Evolutionary conservation across 2,329 filamentous ascomycete species (phyloP).

Genomic region (Cladosporium halotolerans): DNA sequence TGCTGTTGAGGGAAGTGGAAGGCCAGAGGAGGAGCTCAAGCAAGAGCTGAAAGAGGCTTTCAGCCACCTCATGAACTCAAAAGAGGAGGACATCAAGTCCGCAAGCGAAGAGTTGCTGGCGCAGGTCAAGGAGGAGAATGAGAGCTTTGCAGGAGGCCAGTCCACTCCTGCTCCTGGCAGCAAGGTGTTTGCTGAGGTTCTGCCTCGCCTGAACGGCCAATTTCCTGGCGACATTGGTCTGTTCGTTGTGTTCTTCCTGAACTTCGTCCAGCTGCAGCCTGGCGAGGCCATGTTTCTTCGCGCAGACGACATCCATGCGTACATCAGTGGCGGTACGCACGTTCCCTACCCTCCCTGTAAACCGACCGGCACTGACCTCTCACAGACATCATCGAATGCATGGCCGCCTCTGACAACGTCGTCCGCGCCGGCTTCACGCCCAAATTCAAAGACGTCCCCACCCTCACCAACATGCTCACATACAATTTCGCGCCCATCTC

Average conservation of each 20-base stretch:
- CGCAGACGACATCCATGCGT: slow-evolving; percentile 96
- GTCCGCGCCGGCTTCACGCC: slow-evolving; percentile 95
- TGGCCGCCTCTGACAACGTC: slow-evolving; percentile 98
- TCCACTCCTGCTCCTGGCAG: slow-evolving; percentile 64
- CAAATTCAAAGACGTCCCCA: slow-evolving; percentile 95
- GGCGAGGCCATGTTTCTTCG: slow-evolving; percentile 95
- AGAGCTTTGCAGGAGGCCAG: slow-evolving; percentile 63
- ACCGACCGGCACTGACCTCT: background rate
- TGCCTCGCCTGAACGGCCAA: slow-evolving; percentile 69
- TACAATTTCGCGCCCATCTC: slow-evolving; percentile 93
- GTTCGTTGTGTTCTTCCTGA: slow-evolving; percentile 95
- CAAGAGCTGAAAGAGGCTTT: slow-evolving; percentile 70
- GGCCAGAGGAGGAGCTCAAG: slow-evolving; percentile 59
- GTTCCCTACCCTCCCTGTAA: background rate
- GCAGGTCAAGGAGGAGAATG: slow-evolving; percentile 61
- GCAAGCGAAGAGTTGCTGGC: slow-evolving; percentile 64
- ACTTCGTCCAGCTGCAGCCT: slow-evolving; percentile 79
- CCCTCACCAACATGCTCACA: slow-evolving; percentile 83
- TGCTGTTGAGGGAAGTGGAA: slow-evolving; percentile 47
- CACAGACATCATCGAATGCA: slow-evolving; percentile 94
- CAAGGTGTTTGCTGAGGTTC: slow-evolving; percentile 67
- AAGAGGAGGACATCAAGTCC: slow-evolving; percentile 56
- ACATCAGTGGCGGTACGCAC: slow-evolving; percentile 60
- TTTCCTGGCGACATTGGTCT: slow-evolving; percentile 88
- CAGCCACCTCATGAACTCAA: slow-evolving; percentile 71